phyloP scores from a whole-genome alignment of 805 yeast genomes.

The Schizosaccharomyces cryophilus region DNA sequence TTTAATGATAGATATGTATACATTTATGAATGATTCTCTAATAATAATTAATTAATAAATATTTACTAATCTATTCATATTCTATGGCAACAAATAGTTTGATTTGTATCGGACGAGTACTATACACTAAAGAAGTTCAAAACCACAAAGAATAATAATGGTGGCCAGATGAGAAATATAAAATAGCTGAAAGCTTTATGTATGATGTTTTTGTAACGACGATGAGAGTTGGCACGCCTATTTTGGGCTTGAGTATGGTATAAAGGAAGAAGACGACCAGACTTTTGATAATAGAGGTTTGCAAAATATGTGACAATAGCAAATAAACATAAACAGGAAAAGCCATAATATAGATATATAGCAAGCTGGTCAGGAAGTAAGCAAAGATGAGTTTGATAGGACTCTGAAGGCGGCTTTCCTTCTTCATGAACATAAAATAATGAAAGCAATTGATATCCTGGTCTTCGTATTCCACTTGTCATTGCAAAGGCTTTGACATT shows the following conservation, averaged over 20 bases:
- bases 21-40: neutral
- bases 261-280: neutral
- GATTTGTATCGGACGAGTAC: too few relatives aligned
- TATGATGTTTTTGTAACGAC: too few relatives aligned
- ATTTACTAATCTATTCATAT: too few relatives aligned
- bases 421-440: conserved; percentile 14
- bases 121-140: too few relatives aligned
- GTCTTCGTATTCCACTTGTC: conserved; percentile 72
- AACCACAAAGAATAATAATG: too few relatives aligned
- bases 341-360: conserved; percentile 6
- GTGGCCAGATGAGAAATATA: too few relatives aligned
- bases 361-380: conserved; percentile 9
- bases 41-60: too few relatives aligned
- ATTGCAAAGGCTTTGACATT: conserved; percentile 76
- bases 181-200: too few relatives aligned
- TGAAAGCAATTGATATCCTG: conserved; percentile 69
- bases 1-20: neutral
- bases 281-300: neutral
- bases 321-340: neutral
- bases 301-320: neutral
- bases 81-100: too few relatives aligned
- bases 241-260: neutral
- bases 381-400: conserved; percentile 10
- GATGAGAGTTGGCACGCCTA: too few relatives aligned
- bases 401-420: neutral